Evolutionary conservation across 495 filamentous ascomycete species (phyloP), one percentile per base, ranked within the genome.

Genomic region (Pyronema omphalodes): DNA sequence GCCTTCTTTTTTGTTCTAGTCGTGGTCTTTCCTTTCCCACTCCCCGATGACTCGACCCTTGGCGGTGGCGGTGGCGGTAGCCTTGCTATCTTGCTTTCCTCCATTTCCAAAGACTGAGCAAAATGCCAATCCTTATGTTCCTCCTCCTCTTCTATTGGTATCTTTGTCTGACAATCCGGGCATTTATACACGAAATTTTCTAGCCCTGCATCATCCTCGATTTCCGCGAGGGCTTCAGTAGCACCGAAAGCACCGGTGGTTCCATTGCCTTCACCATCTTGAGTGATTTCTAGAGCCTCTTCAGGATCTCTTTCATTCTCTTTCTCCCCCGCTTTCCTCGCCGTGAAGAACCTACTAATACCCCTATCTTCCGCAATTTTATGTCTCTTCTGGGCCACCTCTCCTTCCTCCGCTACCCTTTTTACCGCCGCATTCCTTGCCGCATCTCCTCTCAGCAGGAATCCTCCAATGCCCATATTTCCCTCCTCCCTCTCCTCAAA

Each of bases 111-210:
- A 59, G 85, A 80, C 71, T 84, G 87, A 40, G 91, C 91, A 67
- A 94, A 86, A 70, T 98, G 91, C 84, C 88, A 98, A 66, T 98
- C 91, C 40, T 84, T 74, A 63, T 98, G 91, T 69, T 84, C 87
- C 51, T 78, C 74, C 61, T 79, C 71, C 36, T 78, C 74, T 57
- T 70, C 62, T n/a, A 69, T 66, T 9, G 69, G 70, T 18, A 93
- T 62, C 35, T 66, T 57, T 57, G 72, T 71, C 50, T 72, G 72
- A 69, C 91, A 95, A 44, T 75, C 77, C 49, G 68, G 58, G 66
- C 89, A 95, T 55, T 68, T 67, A 67, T 76, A 78, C 11, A 70
- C 66, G 17, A 67, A 71, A 49, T 53, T 49, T 37, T 62, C 59
- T n/a, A 44, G 9, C 50, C 12, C 15, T 9, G 2, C 37, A 7